Conservation (phyloP, 2,329 filamentous ascomycete species). For the Lizonia empirigonia region DNA sequence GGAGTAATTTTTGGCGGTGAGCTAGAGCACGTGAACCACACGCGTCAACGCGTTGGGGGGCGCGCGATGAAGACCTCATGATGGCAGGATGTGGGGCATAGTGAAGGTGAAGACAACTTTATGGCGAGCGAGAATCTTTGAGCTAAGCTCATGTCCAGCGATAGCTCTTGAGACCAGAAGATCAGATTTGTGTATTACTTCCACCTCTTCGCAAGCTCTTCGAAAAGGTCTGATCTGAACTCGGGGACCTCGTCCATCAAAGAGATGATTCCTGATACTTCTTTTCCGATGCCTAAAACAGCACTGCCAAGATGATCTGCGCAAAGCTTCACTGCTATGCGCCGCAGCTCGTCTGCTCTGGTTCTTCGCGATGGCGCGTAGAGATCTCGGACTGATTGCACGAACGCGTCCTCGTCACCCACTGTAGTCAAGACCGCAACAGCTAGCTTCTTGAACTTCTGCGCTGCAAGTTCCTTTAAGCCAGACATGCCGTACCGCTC, state of each 20-base stretch:
- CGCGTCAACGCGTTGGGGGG: slow-evolving; percentile 5
- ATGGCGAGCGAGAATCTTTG: neutral
- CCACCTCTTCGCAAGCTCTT: slow-evolving; percentile 36
- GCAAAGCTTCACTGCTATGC: slow-evolving; percentile 32
- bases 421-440: slow-evolving; percentile 27
- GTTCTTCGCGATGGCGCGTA: slow-evolving; percentile 31
- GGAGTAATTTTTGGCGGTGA: neutral
- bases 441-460: slow-evolving; percentile 37
- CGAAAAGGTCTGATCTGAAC: slow-evolving; percentile 38
- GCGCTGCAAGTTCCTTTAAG: slow-evolving; percentile 29
- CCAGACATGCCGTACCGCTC: slow-evolving; percentile 37
- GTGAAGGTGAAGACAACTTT: slow-evolving; percentile 6
- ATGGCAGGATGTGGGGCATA: neutral
- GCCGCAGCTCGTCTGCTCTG: slow-evolving; percentile 30
- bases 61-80: neutral
- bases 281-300: slow-evolving; percentile 34
- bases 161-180: neutral
- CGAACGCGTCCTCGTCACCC: slow-evolving; percentile 33
- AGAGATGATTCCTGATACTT: slow-evolving; percentile 34
- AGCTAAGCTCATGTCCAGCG: neutral
- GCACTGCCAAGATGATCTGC: slow-evolving; percentile 38
- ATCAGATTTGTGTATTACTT: slow-evolving; percentile 16
- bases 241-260: slow-evolving; percentile 40
- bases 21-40: neutral
- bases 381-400: slow-evolving; percentile 33